phyloP scores from a whole-genome alignment of 1,284 basidiomycete species.

The Microbotryum violaceum region DNA sequence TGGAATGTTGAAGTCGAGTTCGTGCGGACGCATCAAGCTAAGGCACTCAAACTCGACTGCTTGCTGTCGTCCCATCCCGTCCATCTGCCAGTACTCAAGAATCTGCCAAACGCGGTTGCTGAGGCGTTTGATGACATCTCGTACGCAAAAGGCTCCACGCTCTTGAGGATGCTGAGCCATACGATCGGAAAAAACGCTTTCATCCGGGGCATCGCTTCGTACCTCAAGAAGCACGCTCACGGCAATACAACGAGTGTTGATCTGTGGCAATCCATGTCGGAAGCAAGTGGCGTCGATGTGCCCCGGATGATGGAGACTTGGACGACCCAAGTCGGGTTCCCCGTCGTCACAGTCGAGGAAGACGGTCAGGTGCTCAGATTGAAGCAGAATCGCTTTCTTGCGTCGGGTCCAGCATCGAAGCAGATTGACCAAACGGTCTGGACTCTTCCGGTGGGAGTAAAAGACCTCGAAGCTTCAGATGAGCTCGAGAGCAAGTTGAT shows the following conservation, averaged over 20 bases:
- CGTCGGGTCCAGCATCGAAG: slow-evolving; percentile 64
- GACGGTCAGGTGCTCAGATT: slow-evolving; percentile 49
- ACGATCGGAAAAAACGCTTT: slow-evolving; percentile 77
- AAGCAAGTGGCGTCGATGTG: slow-evolving; percentile 70
- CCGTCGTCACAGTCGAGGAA: slow-evolving; percentile 76
- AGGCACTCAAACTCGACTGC: slow-evolving; percentile 71
- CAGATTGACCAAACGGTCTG: slow-evolving; percentile 89
- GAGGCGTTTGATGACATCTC: slow-evolving; percentile 55
- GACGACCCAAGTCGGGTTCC: slow-evolving; percentile 56
- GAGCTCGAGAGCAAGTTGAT: slow-evolving; percentile 48
- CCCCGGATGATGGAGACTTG: slow-evolving; percentile 82
- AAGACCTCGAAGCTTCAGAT: slow-evolving; percentile 59
- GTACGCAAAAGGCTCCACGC: slow-evolving; percentile 73
- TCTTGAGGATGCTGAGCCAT: slow-evolving; percentile 84
- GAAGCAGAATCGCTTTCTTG: slow-evolving; percentile 87
- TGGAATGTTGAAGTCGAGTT: slow-evolving; percentile 50
- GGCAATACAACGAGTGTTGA: slow-evolving; percentile 78
- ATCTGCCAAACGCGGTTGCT: slow-evolving; percentile 82
- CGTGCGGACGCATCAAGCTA: slow-evolving; percentile 48
- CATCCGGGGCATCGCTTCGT: slow-evolving; percentile 51
- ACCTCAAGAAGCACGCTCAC: slow-evolving; percentile 78
- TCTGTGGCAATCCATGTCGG: slow-evolving; percentile 79
- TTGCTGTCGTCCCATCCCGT: slow-evolving; percentile 90
- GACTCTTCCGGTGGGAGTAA: slow-evolving; percentile 71
- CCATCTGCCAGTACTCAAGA: slow-evolving; percentile 90